These are phyloP conservation scores for Hypoxylon fuscum DNA, from an alignment of 495 filamentous ascomycete species.

Conservation along the genomic window DNA sequence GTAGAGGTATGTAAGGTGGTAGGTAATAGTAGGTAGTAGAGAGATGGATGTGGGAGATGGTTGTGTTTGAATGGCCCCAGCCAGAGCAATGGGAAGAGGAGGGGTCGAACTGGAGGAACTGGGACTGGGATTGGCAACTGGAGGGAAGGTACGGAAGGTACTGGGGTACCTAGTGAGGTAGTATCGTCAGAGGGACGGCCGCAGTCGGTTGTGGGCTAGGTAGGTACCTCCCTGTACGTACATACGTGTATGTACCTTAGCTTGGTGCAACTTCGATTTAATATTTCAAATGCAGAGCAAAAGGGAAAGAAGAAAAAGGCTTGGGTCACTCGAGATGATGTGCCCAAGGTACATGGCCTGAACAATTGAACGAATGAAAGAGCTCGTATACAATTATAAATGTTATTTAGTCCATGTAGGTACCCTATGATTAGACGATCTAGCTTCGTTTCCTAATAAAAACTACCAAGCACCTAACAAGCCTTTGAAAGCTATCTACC, in stretches of 20 bases:
- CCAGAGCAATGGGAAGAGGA: conserved; percentile 19
- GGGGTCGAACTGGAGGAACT: conserved; percentile 26
- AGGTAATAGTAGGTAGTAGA: conserved; percentile 17
- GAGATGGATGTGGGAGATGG: conserved; percentile 37
- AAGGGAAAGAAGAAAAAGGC: conserved; percentile 16
- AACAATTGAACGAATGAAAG: conserved; percentile 18
- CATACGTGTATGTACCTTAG: neutral
- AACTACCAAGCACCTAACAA: conserved; percentile 1
- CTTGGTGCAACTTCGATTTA: neutral
- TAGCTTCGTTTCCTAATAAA: conserved; percentile 16
- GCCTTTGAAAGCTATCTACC: too few species aligned
- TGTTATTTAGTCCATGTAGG: conserved; percentile 34
- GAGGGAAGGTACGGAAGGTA: conserved; percentile 29
- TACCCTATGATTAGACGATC: conserved; percentile 28
- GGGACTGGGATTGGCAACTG: too few species aligned
- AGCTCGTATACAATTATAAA: conserved; percentile 11
- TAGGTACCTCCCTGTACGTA: conserved; percentile 8
- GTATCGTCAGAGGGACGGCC: conserved; percentile 33
- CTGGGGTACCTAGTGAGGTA: conserved; percentile 13
- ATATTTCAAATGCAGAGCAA: neutral
- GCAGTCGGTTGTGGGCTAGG: conserved; percentile 35
- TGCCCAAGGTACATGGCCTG: neutral
- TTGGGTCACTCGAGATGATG: conserved; percentile 12
- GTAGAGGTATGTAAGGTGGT: conserved; percentile 28
- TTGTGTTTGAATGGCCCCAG: conserved; percentile 36